Percentiles rank a stretch among this genome's conserved stretches.
phyloP scores from a whole-genome alignment of 2,329 filamentous ascomycete genomes.

The Aspergillus japonicus region DNA sequence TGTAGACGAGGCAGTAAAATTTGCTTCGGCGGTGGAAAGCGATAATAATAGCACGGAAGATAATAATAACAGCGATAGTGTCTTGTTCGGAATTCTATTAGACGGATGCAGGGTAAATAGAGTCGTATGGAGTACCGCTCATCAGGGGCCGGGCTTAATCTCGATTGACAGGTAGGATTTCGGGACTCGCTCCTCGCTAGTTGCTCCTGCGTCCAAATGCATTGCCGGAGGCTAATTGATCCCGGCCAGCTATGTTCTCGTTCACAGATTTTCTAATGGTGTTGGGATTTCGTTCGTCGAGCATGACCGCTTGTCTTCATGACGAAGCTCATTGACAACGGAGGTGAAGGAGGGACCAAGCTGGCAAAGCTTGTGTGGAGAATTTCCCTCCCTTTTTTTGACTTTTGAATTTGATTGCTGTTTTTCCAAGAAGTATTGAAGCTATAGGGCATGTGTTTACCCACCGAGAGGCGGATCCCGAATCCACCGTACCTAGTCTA shows the following conservation, averaged over 20 bases:
- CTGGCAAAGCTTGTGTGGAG: conserved; percentile 18
- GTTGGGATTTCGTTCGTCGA: neutral
- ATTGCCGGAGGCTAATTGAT: neutral
- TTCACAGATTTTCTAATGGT: neutral
- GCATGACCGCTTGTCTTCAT: neutral
- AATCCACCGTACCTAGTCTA: conserved; percentile 14
- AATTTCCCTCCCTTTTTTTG: conserved; percentile 13
- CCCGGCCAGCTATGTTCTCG: neutral
- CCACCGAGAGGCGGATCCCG: conserved; percentile 21
- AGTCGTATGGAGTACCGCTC: conserved; percentile 5
- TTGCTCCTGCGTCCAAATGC: neutral
- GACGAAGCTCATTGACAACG: neutral
- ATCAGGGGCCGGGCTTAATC: conserved; percentile 16
- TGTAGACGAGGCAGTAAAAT: conserved; percentile 13
- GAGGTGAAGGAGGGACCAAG: neutral
- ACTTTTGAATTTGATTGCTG: neutral
- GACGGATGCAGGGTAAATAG: conserved; percentile 8
- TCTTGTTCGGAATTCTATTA: conserved; percentile 2
- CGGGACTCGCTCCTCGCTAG: neutral
- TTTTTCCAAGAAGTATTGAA: conserved; percentile 14
- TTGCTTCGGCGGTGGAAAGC: conserved; percentile 2
- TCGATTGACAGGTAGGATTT: conserved; percentile 12
- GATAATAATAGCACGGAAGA: conserved; percentile 13
- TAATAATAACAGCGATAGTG: conserved; percentile 9
- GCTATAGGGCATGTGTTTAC: conserved; percentile 19